phyloP scores from a whole-genome alignment of 2,329 filamentous ascomycete species.

The Fusarium transvaalense region DNA sequence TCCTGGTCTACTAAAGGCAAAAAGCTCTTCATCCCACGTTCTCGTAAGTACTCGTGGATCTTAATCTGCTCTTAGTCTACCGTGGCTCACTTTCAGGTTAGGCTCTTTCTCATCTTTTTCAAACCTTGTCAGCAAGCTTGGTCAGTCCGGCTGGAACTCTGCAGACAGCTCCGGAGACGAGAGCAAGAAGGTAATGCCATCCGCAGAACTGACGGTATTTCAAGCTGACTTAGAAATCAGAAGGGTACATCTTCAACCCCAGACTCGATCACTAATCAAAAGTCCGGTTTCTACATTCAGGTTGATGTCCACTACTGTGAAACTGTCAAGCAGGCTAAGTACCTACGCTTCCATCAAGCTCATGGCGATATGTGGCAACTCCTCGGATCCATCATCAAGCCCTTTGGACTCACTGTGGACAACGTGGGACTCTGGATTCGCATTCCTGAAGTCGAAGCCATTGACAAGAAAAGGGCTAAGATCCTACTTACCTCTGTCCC shows the following conservation, averaged over 20 bases:
- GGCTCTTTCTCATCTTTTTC: slow-evolving; percentile 18
- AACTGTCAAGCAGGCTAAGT: slow-evolving; percentile 61
- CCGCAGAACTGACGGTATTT: too few species aligned
- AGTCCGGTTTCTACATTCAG: slow-evolving; percentile 65
- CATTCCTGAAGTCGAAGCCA: slow-evolving; percentile 74
- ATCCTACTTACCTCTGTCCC: slow-evolving; percentile 73
- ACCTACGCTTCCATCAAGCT: slow-evolving; percentile 75
- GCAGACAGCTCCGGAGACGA: not conserved
- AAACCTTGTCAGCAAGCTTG: slow-evolving; percentile 1
- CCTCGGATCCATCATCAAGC: slow-evolving; percentile 72
- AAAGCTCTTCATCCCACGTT: not conserved
- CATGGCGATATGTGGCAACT: slow-evolving; percentile 80
- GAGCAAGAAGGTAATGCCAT: slow-evolving; percentile 1
- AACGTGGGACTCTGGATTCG: slow-evolving; percentile 74
- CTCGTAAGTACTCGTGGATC: slow-evolving; percentile 2
- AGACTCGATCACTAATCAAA: not conserved
- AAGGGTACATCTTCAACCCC: not conserved
- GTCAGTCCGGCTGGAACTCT: not conserved
- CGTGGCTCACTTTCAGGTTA: not conserved
- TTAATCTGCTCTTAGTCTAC: too few species aligned
- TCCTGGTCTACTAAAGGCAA: not conserved
- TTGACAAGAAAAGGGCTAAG: slow-evolving; percentile 67
- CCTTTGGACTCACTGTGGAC: slow-evolving; percentile 74
- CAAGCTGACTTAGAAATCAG: not conserved
- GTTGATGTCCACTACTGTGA: slow-evolving; percentile 74